Evolutionary conservation across 148 eudicot genomes (phyloP).

Genomic region (Diospyros kaki): DNA sequence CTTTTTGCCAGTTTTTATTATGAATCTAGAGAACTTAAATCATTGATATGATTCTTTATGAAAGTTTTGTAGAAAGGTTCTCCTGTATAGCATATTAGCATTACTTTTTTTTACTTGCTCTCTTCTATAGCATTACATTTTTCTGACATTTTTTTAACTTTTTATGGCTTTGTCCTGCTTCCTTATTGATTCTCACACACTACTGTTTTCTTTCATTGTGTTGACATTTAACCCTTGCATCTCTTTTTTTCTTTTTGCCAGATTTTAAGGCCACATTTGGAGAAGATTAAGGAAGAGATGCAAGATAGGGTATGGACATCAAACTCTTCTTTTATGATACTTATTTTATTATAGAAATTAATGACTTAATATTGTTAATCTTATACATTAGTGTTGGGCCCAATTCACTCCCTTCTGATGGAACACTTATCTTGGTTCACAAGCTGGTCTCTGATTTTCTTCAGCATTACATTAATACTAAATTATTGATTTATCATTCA

Average conservation of each 20-base stretch:
- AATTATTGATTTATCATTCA: background rate
- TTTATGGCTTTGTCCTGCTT: background rate
- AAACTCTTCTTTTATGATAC: constrained; percentile 5
- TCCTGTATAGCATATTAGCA: background rate
- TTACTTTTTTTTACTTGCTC: background rate
- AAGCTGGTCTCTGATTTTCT: background rate
- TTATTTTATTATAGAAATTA: background rate
- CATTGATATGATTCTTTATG: background rate
- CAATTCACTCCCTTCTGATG: background rate
- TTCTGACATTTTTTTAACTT: background rate
- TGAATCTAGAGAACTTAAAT: background rate
- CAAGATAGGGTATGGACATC: constrained; percentile 50
- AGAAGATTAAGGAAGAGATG: constrained; percentile 75
- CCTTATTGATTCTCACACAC: background rate
- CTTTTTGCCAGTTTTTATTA: constrained; percentile 21
- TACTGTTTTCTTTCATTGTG: background rate
- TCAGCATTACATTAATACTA: background rate
- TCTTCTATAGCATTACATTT: background rate
- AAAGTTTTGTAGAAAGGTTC: background rate
- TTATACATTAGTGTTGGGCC: background rate
- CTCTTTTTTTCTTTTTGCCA: constrained; percentile 22
- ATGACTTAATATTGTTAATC: background rate
- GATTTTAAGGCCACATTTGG: constrained; percentile 81
- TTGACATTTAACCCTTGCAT: background rate
- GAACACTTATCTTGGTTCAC: background rate